A percentile compares a stretch with the other conserved stretches of the same genome.
Conservation (phyloP, 805 yeast genomes). For the Cyberlindnera galapagoensis region DNA sequence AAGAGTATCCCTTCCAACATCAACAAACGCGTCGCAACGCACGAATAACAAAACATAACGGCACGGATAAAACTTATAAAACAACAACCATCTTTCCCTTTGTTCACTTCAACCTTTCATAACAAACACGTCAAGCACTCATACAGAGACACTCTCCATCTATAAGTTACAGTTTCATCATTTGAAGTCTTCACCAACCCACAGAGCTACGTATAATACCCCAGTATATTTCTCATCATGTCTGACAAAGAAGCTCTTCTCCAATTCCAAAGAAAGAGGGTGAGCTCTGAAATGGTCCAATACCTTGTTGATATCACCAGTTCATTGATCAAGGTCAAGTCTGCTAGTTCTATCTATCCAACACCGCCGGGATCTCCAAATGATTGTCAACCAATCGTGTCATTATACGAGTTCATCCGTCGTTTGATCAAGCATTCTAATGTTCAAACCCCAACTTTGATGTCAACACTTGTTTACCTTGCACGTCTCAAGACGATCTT, state of each 20-base stretch:
- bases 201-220: no score
- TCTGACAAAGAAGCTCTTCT: constrained; percentile 44
- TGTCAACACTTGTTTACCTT: constrained; percentile 85
- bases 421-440: constrained; percentile 72
- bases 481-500: constrained; percentile 68
- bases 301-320: constrained; percentile 52
- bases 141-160: no score
- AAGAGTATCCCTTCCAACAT: no score
- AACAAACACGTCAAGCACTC: no score
- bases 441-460: constrained; percentile 90
- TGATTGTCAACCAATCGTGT: constrained; percentile 8
- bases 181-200: no score
- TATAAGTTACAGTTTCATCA: no score
- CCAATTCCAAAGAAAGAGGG: constrained; percentile 49
- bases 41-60: no score
- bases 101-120: no score
- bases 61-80: no score
- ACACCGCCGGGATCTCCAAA: constrained; percentile 36
- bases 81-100: no score
- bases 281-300: constrained; percentile 49
- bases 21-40: no score
- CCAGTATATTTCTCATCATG: no score
- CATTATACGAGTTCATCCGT: constrained; percentile 61
- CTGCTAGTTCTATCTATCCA: constrained; percentile 25
- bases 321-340: constrained; percentile 43